These are phyloP conservation scores for Naganishia randhawae DNA, from an alignment of 768 basidiomycete genomes.

Conservation along the genomic window DNA sequence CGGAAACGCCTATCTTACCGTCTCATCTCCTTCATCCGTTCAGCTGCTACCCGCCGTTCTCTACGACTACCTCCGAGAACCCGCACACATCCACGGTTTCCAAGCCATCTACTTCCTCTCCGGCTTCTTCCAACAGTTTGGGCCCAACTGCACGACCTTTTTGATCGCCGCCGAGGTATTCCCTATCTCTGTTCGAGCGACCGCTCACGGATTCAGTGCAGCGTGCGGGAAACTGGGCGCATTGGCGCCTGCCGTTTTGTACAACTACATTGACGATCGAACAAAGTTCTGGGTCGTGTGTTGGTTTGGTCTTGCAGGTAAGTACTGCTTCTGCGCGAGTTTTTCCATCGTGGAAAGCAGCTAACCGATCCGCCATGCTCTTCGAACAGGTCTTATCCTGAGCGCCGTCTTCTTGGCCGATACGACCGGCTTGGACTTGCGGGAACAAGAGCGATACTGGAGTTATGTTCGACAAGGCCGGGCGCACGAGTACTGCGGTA, in stretches of 20 bases:
- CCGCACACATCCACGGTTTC: constrained; percentile 49
- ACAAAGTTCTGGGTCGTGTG: constrained; percentile 52
- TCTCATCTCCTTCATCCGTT: not conserved
- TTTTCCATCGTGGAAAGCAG: constrained; percentile 24
- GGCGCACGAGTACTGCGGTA: constrained; percentile 51
- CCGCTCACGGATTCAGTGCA: constrained; percentile 52
- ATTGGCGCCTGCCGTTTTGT: constrained; percentile 51
- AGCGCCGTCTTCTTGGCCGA: constrained; percentile 50
- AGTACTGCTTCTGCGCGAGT: constrained; percentile 7
- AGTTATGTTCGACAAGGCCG: constrained; percentile 48
- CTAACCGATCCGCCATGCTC: not conserved
- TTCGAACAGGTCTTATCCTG: constrained; percentile 36
- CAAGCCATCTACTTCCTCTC: constrained; percentile 52
- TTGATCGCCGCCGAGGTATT: constrained; percentile 53
- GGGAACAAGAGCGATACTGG: constrained; percentile 54
- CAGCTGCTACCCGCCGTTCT: constrained; percentile 38
- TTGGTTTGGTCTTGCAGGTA: constrained; percentile 48
- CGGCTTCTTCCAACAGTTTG: constrained; percentile 49
- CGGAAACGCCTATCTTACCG: not conserved
- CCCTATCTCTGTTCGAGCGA: constrained; percentile 53
- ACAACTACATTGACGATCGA: constrained; percentile 49
- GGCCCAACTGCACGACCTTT: constrained; percentile 51
- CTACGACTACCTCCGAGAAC: constrained; percentile 42
- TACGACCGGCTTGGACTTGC: constrained; percentile 53
- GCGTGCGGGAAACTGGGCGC: constrained; percentile 53